Evolutionary conservation across 306 rosid species (phyloP), one percentile per base, ranked within the genome.

Genomic region (Sicyos baderoa): DNA sequence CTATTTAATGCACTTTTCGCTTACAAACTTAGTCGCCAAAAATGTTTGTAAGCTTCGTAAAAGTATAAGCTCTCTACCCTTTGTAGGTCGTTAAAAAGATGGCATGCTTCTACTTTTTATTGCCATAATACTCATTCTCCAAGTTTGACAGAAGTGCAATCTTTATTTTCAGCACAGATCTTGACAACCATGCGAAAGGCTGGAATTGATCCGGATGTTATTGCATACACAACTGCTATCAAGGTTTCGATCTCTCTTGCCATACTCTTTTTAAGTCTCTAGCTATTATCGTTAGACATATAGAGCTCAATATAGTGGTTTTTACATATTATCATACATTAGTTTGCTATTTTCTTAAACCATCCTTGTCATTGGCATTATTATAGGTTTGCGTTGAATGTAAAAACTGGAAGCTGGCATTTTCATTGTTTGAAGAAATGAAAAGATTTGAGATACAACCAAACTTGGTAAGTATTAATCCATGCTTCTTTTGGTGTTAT

Each of bases 151-250:
- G 19, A 40, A 21, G 68, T 37, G 76, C 72, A 73, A 58, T 25
- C 17, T 75, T 40, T 79, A 25, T 68, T 47, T 81, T 52, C 72
- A 69, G 35, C 86, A 87, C 88, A 89, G 97, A 89, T 88, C 82
- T 83, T 89, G 82, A 84, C 68, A 72, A 78, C 64, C 54, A 93
- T 89, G 94, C 79, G 74, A 67, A 88, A 77, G 72, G 82, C 83
- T 79, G 90, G 96, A 70, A 72, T 86, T 53, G 86, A 86, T 79
- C 94, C 96, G 60, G 97, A 89, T 77, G 98, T 89, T 79, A 71
- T 93, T 74, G 78, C 98, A 35, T 93, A 86, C 77, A 89, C 97
- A 32, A 83, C 89, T 10, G 91, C 95, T 74, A 89, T 89, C 75
- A 93, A 93, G 96, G 98, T 93, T 62, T 54, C 49, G 23, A 12